Conservation (phyloP, 2,329 filamentous ascomycete genomes). For the Talaromyces albobiverticillius region DNA sequence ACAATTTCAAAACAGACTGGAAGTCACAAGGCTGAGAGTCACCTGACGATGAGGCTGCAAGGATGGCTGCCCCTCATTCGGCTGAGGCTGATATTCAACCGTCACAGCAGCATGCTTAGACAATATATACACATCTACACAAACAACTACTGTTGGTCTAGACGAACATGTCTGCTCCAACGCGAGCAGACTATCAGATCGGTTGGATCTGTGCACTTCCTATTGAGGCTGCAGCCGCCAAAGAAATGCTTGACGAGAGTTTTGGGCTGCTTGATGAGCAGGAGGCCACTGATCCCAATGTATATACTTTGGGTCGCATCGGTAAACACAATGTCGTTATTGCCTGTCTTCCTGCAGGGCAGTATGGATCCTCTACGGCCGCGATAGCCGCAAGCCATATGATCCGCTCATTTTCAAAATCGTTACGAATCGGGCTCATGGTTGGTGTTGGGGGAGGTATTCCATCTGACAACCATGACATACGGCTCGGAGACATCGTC, state of each 20-base stretch:
- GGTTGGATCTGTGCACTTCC: constrained; percentile 16
- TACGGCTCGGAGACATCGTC: constrained; percentile 16
- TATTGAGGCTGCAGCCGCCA: constrained; percentile 10
- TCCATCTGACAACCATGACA: constrained; percentile 14
- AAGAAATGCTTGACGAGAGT: constrained; percentile 15
- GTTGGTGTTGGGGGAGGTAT: constrained; percentile 39
- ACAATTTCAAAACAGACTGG: too few species aligned
- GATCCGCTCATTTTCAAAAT: constrained; percentile 17
- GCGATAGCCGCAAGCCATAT: constrained; percentile 12
- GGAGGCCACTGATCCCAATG: constrained; percentile 1
- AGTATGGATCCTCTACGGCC: constrained; percentile 27
- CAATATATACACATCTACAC: too few species aligned
- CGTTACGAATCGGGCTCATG: constrained; percentile 30
- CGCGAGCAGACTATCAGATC: constrained; percentile 14
- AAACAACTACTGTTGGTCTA: too few species aligned
- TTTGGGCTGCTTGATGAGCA: neutral
- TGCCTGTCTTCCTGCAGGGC: constrained; percentile 28
- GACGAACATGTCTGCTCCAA: too few species aligned
- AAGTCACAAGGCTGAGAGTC: too few species aligned
- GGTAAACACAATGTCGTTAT: constrained; percentile 32
- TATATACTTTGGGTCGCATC: constrained; percentile 7
- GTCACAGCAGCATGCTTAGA: too few species aligned
- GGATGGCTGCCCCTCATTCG: too few species aligned
- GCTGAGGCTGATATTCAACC: too few species aligned
- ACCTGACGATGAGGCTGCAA: too few species aligned